phyloP scores from a whole-genome alignment of 2,329 filamentous ascomycete species.

The Harringtonia lauricola region DNA sequence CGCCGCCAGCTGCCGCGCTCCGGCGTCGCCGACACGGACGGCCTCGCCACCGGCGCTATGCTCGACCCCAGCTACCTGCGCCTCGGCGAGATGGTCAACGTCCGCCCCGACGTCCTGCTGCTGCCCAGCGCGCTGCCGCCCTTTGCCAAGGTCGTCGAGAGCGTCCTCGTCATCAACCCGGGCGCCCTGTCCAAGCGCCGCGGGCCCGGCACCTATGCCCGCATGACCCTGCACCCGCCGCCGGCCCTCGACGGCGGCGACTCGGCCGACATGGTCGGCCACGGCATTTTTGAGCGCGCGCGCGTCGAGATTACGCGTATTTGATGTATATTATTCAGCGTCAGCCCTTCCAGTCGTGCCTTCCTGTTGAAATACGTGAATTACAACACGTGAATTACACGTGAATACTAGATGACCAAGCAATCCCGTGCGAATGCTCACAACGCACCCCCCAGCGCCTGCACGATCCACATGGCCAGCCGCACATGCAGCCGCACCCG shows the following conservation, averaged over 20 bases:
- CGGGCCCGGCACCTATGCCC: slow-evolving; percentile 76
- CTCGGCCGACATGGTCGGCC: slow-evolving; percentile 48
- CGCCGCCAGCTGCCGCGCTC: slow-evolving; percentile 56
- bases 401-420: too few relatives aligned
- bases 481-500: slow-evolving; percentile 77
- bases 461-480: slow-evolving; percentile 89
- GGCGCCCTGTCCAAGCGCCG: slow-evolving; percentile 76
- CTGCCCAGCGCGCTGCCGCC: slow-evolving; percentile 73
- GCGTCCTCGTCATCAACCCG: slow-evolving; percentile 82
- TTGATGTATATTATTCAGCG: slow-evolving; percentile 23
- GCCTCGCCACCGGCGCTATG: slow-evolving; percentile 59
- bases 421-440: slow-evolving; percentile 35
- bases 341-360: background rate
- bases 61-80: slow-evolving; percentile 78
- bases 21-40: slow-evolving; percentile 46
- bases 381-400: too few relatives aligned
- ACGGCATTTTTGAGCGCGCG: slow-evolving; percentile 71
- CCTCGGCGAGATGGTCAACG: slow-evolving; percentile 81
- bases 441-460: slow-evolving; percentile 75
- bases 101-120: slow-evolving; percentile 74
- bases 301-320: slow-evolving; percentile 83
- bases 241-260: slow-evolving; percentile 44
- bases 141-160: slow-evolving; percentile 86
- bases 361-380: too few relatives aligned
- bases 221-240: slow-evolving; percentile 63